These are phyloP conservation scores for Forsythia suspensa DNA, from an alignment of 257 asterid genomes.

Conservation along the genomic window DNA sequence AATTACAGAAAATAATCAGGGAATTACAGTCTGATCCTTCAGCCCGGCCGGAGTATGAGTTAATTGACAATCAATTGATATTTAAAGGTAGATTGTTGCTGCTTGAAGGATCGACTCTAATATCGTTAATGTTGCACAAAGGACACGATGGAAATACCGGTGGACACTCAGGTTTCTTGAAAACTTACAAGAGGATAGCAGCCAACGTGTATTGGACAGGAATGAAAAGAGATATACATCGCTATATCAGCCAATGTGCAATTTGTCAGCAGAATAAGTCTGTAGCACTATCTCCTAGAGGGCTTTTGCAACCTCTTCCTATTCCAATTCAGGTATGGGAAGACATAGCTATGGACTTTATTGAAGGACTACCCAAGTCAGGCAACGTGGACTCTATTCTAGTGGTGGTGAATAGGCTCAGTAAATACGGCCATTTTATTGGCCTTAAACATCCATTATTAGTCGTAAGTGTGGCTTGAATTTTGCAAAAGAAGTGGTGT, in stretches of 20 bases:
- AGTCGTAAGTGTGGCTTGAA: not conserved
- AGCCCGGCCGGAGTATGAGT: no score
- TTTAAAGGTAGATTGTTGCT: not conserved
- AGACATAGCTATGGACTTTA: constrained; percentile 1
- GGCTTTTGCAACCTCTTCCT: not conserved
- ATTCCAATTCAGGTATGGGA: not conserved
- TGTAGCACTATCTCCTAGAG: no score
- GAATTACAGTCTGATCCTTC: no score
- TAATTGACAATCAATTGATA: no score
- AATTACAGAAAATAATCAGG: no score
- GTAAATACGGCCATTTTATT: not conserved
- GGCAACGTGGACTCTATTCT: not conserved
- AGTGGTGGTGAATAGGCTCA: not conserved
- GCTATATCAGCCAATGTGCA: not conserved
- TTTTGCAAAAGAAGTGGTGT: not conserved
- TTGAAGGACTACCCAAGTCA: not conserved
- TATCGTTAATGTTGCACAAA: not conserved
- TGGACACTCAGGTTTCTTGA: not conserved
- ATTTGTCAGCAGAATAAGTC: not conserved
- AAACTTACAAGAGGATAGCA: not conserved
- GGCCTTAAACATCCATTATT: not conserved
- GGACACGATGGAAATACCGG: not conserved
- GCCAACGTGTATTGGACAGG: not conserved
- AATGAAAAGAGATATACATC: not conserved
- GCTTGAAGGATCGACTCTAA: not conserved